These are phyloP conservation scores for Dillenia turbinata DNA, from an alignment of 164 flowering plant genomes.

Conservation along the genomic window DNA sequence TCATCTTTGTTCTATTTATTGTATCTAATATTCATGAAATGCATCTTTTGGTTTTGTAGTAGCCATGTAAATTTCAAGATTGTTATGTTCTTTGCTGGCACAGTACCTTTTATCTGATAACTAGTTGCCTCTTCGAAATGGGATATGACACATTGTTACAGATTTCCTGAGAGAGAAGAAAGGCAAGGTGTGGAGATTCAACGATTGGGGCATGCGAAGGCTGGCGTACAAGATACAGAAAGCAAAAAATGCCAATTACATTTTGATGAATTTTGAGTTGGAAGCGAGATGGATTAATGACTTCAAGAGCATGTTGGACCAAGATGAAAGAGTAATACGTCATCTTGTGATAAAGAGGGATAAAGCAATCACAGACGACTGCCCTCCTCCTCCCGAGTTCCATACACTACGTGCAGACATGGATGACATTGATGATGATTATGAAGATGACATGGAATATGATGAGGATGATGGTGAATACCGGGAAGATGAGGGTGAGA, in stretches of 20 bases:
- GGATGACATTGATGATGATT: conserved; percentile 40
- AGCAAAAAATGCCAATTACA: conserved; percentile 78
- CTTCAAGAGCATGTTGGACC: conserved; percentile 77
- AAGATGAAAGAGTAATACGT: conserved; percentile 88
- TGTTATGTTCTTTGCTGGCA: no score
- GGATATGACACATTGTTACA: conserved; percentile 21
- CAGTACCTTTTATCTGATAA: no score
- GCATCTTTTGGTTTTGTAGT: no score
- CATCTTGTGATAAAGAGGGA: conserved; percentile 93
- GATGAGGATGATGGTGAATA: conserved; percentile 29
- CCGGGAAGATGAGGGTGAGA: conserved; percentile 21
- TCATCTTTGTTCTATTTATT: not conserved
- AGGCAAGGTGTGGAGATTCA: conserved; percentile 76
- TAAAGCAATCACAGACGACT: conserved; percentile 67
- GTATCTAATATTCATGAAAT: no score
- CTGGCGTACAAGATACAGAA: conserved; percentile 88
- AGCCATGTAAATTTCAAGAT: no score
- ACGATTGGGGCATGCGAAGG: conserved; percentile 90
- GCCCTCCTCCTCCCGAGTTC: conserved; percentile 90
- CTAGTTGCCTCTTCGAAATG: not conserved
- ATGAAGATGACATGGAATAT: conserved; percentile 26
- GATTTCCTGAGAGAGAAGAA: conserved; percentile 77
- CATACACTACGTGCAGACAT: conserved; percentile 43
- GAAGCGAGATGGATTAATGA: conserved; percentile 83
- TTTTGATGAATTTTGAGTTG: conserved; percentile 91